phyloP scores from a whole-genome alignment of 768 basidiomycete species.

The Leccinum uliginosum region DNA sequence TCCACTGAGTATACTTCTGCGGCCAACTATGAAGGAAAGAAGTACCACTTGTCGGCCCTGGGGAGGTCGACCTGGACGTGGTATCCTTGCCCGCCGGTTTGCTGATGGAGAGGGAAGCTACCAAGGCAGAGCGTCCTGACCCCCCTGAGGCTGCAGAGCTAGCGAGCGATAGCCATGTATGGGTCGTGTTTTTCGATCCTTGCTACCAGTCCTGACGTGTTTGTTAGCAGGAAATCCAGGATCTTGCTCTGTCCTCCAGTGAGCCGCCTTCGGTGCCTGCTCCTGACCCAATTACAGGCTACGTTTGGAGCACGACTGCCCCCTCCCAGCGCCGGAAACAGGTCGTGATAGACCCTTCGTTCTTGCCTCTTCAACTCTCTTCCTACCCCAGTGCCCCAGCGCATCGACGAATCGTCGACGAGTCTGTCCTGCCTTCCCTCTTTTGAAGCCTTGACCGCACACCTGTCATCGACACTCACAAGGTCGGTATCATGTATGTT shows the following conservation, averaged over 20 bases:
- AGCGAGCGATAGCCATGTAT: slow-evolving; percentile 5
- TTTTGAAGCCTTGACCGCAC: slow-evolving; percentile 72
- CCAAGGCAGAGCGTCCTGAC: slow-evolving; percentile 30
- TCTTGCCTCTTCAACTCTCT: slow-evolving; percentile 82
- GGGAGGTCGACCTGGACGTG: slow-evolving; percentile 79
- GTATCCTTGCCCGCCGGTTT: slow-evolving; percentile 68
- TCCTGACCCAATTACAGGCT: slow-evolving; percentile 77
- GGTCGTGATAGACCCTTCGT: slow-evolving; percentile 79
- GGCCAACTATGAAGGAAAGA: slow-evolving; percentile 50
- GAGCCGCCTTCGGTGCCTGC: slow-evolving; percentile 27
- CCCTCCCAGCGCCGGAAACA: slow-evolving; percentile 89
- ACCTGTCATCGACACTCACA: slow-evolving; percentile 96
- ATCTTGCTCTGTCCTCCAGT: slow-evolving; percentile 2
- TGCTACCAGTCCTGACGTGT: slow-evolving; percentile 5
- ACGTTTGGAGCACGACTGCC: slow-evolving; percentile 82
- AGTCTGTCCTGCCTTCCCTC: slow-evolving; percentile 51
- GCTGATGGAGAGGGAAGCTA: slow-evolving; percentile 58
- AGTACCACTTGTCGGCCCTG: slow-evolving; percentile 79
- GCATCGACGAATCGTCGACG: slow-evolving; percentile 46
- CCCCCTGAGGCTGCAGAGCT: slow-evolving; percentile 13
- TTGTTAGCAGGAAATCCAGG: slow-evolving; percentile 20
- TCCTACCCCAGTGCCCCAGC: slow-evolving; percentile 50
- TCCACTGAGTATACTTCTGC: slow-evolving; percentile 47
- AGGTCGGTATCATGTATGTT: slow-evolving; percentile 94
- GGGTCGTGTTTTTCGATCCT: neutral